phyloP scores from a whole-genome alignment of 768 basidiomycete species.

The Termitomyces sp. region DNA sequence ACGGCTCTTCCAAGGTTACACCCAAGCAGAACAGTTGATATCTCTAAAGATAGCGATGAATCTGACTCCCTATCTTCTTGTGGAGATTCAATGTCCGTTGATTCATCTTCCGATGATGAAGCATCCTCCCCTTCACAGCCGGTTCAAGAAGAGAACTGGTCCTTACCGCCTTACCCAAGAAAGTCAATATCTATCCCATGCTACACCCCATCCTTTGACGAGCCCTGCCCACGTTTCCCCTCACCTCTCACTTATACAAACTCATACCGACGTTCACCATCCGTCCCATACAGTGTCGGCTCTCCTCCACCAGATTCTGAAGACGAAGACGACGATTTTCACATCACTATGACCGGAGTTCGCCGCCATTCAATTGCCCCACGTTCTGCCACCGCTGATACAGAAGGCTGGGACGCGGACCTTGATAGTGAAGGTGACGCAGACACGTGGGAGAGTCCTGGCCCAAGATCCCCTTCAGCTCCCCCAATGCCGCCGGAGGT shows the following conservation, averaged over 20 bases:
- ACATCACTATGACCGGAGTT: conserved; percentile 36
- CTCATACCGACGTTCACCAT: conserved; percentile 50
- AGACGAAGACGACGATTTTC: conserved; percentile 50
- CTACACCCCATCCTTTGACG: conserved; percentile 43
- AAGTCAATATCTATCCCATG: conserved; percentile 52
- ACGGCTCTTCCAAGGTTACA: conserved; percentile 21
- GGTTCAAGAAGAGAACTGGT: conserved; percentile 37
- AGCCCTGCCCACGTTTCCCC: conserved; percentile 24
- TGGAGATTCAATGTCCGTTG: conserved; percentile 39
- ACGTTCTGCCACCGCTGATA: conserved; percentile 19
- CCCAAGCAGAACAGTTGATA: conserved; percentile 25
- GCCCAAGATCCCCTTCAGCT: conserved; percentile 57
- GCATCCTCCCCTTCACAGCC: conserved; percentile 11
- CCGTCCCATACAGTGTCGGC: conserved; percentile 48
- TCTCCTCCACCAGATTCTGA: conserved; percentile 74
- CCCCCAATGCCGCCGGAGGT: conserved; percentile 32
- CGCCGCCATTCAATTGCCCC: conserved; percentile 26
- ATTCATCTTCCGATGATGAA: conserved; percentile 30
- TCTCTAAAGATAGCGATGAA: conserved; percentile 35
- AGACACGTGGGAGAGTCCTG: conserved; percentile 61
- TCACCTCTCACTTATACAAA: conserved; percentile 17
- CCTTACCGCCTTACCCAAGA: conserved; percentile 51
- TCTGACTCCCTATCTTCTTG: conserved; percentile 27
- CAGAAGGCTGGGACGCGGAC: conserved; percentile 39
- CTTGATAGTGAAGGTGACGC: conserved; percentile 54